Base-by-base conservation (phyloP, 2,329 filamentous ascomycete species). In the Penicillium nordicum region DNA sequence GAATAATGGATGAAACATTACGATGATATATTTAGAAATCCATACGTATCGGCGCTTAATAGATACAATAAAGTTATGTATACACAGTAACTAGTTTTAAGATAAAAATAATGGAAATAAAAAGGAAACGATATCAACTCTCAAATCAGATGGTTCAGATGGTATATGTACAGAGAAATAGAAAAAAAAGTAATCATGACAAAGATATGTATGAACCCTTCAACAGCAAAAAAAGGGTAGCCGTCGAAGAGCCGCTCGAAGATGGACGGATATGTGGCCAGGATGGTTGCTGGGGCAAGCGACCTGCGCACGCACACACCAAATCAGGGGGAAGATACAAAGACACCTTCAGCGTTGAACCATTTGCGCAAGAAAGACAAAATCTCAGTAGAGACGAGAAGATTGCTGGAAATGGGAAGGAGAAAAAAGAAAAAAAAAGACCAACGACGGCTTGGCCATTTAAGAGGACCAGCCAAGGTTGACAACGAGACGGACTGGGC, bases 401-500 rank as follows among this genome's bases (percentile, higher is more conserved):
- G 44, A 29, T 55, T 57, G 51, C 48, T 50, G 38, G 53, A 57
- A 50, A 42, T 57, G n/a, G 38, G 27, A 55, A 32, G 12, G 46
- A 9, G 50, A 12, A 60, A 44, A 52, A 27, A 49, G 29, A 16
- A 37, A 21, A 8, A 18, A 18, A 18, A 18, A 18, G 18, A 18
- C 18, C 18, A 18, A 18, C 18, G 8, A 10, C 8, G 49, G 14
- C 23, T n/a, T 41, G 44, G 27, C 42, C 44, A 43, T 46, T 44
- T 59, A 62, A 41, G 67, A 62, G 29, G 55, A 52, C 56, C 60
- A 74, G 68, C 72, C 69, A 23, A 74, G 61, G 37, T 62, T 45
- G 56, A 69, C 68, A 27, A 63, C 46, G 32, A 74, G 66, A 60
- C 70, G 71, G 57, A 75, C 60, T 44, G 72, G 56, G 4, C 68